phyloP scores from a whole-genome alignment of 2,329 filamentous ascomycete species.

The Neonectria punicea region DNA sequence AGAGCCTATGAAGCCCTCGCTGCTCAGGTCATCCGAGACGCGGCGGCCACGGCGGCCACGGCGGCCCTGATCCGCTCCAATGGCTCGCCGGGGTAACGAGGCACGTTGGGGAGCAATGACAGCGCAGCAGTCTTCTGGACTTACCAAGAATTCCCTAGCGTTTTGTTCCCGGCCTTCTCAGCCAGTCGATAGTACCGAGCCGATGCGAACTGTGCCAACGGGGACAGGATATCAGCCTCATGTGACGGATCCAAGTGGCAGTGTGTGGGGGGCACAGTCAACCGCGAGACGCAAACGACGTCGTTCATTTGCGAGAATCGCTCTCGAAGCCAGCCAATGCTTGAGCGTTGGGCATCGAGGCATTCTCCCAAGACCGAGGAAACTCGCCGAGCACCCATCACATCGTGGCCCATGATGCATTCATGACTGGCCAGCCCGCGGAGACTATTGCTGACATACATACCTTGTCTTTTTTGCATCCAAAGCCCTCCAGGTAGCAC shows the following conservation, averaged over 20 bases:
- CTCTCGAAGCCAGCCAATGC: conserved; percentile 45
- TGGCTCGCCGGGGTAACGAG: conserved; percentile 17
- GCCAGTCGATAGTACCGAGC: conserved; percentile 94
- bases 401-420: conserved; percentile 15
- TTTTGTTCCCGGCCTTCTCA: conserved; percentile 89
- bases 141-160: conserved; percentile 94
- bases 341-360: conserved; percentile 47
- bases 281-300: not conserved
- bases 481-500: conserved; percentile 98
- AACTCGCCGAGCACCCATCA: conserved; percentile 7
- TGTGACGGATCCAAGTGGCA: conserved; percentile 47
- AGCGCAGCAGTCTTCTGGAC: conserved; percentile 51
- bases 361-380: not conserved
- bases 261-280: conserved; percentile 18
- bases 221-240: conserved; percentile 58
- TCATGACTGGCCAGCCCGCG: conserved; percentile 12
- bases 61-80: conserved; percentile 17
- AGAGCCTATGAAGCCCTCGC: conserved; percentile 30
- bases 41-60: not conserved
- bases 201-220: conserved; percentile 71
- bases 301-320: conserved; percentile 37
- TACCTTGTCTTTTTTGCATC: conserved; percentile 98
- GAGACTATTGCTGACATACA: conserved; percentile 51
- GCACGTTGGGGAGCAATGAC: conserved; percentile 9
- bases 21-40: conserved; percentile 16